Evolutionary conservation across 1,284 basidiomycete genomes (phyloP), one percentile per base, ranked within the genome.

Genomic region (Trichosporon sp.): DNA sequence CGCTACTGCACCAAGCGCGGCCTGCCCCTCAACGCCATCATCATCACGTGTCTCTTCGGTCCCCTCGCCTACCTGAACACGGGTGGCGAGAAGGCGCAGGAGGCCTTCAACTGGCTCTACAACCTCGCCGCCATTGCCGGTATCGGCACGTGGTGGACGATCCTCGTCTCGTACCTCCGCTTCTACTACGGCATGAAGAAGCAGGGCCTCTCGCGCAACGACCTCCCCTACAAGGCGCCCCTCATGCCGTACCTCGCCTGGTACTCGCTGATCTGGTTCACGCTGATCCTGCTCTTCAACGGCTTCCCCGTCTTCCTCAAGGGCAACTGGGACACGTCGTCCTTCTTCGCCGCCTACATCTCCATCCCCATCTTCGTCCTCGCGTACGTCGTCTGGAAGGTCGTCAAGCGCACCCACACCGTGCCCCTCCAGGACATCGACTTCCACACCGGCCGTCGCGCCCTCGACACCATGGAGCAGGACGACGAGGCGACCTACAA

Each of bases 161-260:
- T 93, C 82, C 89, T 90, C 77, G 70, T 90, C 54, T 90, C 91
- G 2, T 93, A 91, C 83, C 79, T 92, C 68, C 89, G 87, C 81
- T 94, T 92, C 88, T 88, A 89, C 83, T 86, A 87, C 74, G 91
- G 89, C 31, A 81, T 88, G 78, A 87, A 86, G 78, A 81, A 75
- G 48, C 90, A 91, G 76, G 88, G 88, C 21, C 82, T 89, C 72
- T 84, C 87, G 75, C 87, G 91, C 75, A 85, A 79, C 66, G 80
- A 78, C 78, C 88, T 83, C 80, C 86, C 79, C 59, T 92, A 85
- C 88, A 87, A 67, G 79, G 88, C 68, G 21, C 75, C 67, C 65
- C 67, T 12, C n/a, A 68, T 75, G 70, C 75, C 69, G 1, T 70
- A 65, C 69, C 68, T 75, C 32, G 70, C 69, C 26, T 70, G 65